Evolutionary conservation across 768 basidiomycete genomes (phyloP).

Genomic region (Chlorophyllum brunneum): DNA sequence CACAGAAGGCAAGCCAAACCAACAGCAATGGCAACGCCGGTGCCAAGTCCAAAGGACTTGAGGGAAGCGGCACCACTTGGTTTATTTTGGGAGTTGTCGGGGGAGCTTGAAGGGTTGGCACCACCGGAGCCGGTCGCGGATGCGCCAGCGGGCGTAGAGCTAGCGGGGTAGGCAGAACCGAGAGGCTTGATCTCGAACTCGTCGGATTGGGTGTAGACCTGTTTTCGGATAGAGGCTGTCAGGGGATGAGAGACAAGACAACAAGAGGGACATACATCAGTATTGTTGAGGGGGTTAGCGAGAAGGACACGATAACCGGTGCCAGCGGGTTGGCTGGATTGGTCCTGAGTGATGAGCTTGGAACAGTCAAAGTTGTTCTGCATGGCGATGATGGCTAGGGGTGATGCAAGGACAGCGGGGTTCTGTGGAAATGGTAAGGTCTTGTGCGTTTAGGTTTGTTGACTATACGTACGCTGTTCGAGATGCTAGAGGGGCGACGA

Average conservation of each 20-base stretch:
- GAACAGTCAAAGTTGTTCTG: conserved; percentile 60
- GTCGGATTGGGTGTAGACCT: conserved; percentile 56
- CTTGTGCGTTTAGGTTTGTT: background rate
- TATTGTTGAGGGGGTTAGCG: conserved; percentile 44
- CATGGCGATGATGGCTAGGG: conserved; percentile 45
- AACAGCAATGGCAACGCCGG: conserved; percentile 7
- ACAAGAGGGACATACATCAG: conserved; percentile 41
- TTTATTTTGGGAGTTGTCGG: background rate
- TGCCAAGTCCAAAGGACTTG: background rate
- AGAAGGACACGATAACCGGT: conserved; percentile 48
- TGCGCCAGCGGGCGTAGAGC: conserved; percentile 24
- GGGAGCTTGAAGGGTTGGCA: background rate
- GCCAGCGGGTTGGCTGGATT: conserved; percentile 36
- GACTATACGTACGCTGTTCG: conserved; percentile 27
- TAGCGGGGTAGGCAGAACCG: conserved; percentile 49
- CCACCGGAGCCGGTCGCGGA: conserved; percentile 22
- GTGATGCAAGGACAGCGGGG: conserved; percentile 31
- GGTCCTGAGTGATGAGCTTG: conserved; percentile 42
- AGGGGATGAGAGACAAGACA: background rate
- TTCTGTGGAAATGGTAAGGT: conserved; percentile 19
- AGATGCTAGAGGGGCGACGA: conserved; percentile 30
- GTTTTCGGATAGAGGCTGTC: background rate
- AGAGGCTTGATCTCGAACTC: conserved; percentile 58
- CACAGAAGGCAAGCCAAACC: conserved; percentile 9
- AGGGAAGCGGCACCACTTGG: background rate